A percentile compares a stretch with the other conserved stretches of the same genome.
These are phyloP conservation scores for Paraglomus brasilianum DNA, from an alignment of 192 early-diverging fungal species.

Conservation along the genomic window DNA sequence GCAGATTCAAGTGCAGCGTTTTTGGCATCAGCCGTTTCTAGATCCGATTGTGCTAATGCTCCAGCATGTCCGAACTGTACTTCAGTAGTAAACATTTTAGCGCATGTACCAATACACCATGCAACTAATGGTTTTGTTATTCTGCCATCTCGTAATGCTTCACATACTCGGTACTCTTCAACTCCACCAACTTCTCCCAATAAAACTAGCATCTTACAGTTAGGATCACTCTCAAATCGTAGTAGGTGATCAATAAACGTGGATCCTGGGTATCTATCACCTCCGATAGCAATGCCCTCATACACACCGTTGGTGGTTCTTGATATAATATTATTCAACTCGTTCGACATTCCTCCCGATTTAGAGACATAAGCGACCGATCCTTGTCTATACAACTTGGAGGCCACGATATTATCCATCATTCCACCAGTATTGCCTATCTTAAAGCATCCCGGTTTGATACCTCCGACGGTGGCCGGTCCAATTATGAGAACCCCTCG, in stretches of 20 bases:
- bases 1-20: constrained; percentile 82
- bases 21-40: constrained; percentile 97
- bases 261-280: constrained; percentile 97
- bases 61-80: constrained; percentile 99
- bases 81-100: constrained; percentile 98
- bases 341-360: constrained; percentile 99
- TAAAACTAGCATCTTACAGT: constrained; percentile 91
- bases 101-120: constrained; percentile 99
- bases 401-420: constrained; percentile 99
- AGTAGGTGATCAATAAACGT: constrained; percentile 98
- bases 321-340: constrained; percentile 99
- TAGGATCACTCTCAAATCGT: constrained; percentile 90
- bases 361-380: constrained; percentile 98
- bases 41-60: constrained; percentile 91
- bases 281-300: constrained; percentile 98
- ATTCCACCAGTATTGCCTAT: constrained; percentile 99
- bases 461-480: constrained; percentile 98
- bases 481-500: constrained; percentile 88
- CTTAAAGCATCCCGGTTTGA: constrained; percentile 99
- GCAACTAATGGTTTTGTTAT: constrained; percentile 99
- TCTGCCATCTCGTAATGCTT: constrained; percentile 81
- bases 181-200: constrained; percentile 98
- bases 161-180: constrained; percentile 93
- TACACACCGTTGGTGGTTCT: constrained; percentile 96
- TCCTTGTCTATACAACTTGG: constrained; percentile 94